Percentiles rank a stretch among this genome's conserved stretches.
phyloP scores from a whole-genome alignment of 176 grass and related monocot genomes.

The Zoysia pacifica region DNA sequence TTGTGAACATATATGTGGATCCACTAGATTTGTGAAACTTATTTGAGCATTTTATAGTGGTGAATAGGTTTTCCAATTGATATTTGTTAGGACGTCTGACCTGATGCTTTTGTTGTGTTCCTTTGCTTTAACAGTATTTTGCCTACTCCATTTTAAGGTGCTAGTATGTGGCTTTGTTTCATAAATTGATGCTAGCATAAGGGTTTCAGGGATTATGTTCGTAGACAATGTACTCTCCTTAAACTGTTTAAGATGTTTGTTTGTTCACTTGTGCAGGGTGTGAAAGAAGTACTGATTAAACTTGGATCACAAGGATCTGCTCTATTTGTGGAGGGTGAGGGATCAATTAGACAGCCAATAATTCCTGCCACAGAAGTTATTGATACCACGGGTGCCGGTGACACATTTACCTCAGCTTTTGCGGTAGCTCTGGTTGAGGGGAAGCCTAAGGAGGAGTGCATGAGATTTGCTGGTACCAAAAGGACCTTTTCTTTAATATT shows the following conservation, averaged over 20 bases:
- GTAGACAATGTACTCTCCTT: neutral
- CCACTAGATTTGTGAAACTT: neutral
- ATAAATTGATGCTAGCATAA: conserved; percentile 3
- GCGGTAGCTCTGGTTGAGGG: conserved; percentile 85
- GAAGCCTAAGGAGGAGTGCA: conserved; percentile 78
- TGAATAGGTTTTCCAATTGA: neutral
- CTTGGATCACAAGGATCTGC: conserved; percentile 88
- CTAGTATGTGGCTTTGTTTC: neutral
- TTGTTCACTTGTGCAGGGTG: conserved; percentile 49
- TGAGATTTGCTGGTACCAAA: conserved; percentile 83
- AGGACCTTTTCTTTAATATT: neutral
- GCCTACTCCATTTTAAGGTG: conserved; percentile 19
- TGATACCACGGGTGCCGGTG: conserved; percentile 89
- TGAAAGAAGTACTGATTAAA: conserved; percentile 87
- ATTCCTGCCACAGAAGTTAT: conserved; percentile 76
- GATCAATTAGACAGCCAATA: conserved; percentile 66
- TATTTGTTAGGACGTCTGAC: neutral
- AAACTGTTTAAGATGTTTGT: neutral
- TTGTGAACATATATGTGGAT: conserved; percentile 3
- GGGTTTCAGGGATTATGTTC: neutral
- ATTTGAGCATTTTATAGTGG: neutral
- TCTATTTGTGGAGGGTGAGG: conserved; percentile 82
- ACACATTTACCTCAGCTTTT: conserved; percentile 97
- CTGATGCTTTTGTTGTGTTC: neutral
- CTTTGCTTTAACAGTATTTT: neutral